phyloP scores from a whole-genome alignment of 305 asterid genomes.

The Fraxinus baroniana region DNA sequence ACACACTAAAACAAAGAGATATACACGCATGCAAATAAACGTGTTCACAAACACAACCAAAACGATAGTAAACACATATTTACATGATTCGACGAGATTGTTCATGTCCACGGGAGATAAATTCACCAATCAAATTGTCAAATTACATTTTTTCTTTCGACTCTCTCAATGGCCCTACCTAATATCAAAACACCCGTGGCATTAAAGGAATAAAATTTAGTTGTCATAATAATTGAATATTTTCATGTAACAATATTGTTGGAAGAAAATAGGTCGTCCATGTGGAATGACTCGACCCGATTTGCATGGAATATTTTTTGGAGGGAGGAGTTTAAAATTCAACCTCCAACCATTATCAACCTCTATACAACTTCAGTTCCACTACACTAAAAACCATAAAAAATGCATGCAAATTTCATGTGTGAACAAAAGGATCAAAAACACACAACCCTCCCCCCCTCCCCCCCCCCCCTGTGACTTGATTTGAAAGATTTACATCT shows the following conservation, averaged over 20 bases:
- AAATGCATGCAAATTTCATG: no score
- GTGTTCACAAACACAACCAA: not conserved
- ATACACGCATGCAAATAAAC: not conserved
- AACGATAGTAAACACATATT: not conserved
- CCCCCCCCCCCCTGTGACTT: no score
- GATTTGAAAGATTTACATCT: no score
- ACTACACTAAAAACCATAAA: no score
- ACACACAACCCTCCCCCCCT: no score
- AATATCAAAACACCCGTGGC: not conserved
- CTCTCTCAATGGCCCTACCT: not conserved
- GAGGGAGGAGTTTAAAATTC: no score
- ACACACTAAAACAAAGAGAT: not conserved
- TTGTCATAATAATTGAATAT: not conserved
- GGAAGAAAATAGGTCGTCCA: no score
- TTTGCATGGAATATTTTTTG: no score
- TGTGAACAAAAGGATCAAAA: no score
- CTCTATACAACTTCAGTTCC: no score
- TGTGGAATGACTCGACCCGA: no score
- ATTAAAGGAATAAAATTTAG: not conserved
- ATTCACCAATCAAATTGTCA: not conserved
- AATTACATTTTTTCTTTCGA: not conserved
- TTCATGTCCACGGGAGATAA: not conserved
- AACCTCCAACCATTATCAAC: no score
- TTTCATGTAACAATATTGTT: not conserved
- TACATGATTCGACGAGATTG: not conserved